These are phyloP conservation scores for Asterionellopsis glacialis DNA, from an alignment of 108 stramenopile genomes.

Conservation along the genomic window DNA sequence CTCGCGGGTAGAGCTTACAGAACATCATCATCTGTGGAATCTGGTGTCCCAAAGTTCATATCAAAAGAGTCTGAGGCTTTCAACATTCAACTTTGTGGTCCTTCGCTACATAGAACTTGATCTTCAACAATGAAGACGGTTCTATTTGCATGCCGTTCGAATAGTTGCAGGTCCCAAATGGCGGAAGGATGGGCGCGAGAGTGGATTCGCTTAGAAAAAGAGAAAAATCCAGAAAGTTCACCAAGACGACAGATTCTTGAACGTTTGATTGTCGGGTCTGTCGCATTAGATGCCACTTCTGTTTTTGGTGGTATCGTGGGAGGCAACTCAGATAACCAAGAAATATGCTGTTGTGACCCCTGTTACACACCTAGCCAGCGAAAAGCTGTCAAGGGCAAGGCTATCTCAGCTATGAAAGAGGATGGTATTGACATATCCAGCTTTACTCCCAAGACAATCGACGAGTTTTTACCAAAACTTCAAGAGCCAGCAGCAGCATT, in stretches of 20 bases:
- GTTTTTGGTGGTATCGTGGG: too few species aligned
- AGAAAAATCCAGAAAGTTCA: not conserved
- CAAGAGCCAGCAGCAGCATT: not conserved
- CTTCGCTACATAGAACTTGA: too few species aligned
- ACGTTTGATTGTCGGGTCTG: too few species aligned
- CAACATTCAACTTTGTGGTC: too few species aligned
- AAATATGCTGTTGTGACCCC: too few species aligned
- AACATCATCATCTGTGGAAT: too few species aligned
- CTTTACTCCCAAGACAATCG: conserved; percentile 21
- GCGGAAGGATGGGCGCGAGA: conserved; percentile 41
- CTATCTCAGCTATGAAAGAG: conserved; percentile 32
- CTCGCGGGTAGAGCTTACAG: too few species aligned
- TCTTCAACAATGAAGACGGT: conserved; percentile 13
- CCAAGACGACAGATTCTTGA: not conserved
- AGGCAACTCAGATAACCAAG: too few species aligned
- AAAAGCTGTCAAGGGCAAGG: conserved; percentile 17
- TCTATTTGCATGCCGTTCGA: conserved; percentile 42
- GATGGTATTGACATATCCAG: conserved; percentile 44
- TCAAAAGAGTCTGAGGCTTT: too few species aligned
- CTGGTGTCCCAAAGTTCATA: too few species aligned
- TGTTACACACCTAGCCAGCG: too few species aligned
- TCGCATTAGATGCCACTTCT: too few species aligned
- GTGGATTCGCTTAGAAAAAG: conserved; percentile 23
- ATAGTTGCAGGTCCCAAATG: conserved; percentile 47
- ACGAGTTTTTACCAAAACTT: conserved; percentile 20